Evolutionary conservation across 345 rosid species (phyloP).

Genomic region (Camelina neglecta): DNA sequence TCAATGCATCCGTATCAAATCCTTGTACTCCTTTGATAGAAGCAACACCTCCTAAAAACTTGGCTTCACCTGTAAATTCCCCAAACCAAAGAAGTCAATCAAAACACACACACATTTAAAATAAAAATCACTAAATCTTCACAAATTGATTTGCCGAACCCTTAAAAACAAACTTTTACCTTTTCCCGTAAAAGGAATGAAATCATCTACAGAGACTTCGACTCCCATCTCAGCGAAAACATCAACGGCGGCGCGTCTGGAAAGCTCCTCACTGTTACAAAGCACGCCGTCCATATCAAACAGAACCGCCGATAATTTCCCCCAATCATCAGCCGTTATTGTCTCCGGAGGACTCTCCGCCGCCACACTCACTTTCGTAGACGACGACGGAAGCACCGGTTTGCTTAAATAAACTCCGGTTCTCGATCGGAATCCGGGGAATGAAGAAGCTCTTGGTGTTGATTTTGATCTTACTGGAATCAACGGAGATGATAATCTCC

Average conservation of each 20-base stretch:
- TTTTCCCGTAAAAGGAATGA: conserved; percentile 89
- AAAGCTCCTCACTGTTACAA: conserved; percentile 83
- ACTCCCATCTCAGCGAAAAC: conserved; percentile 90
- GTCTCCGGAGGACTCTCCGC: conserved; percentile 42
- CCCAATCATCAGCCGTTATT: conserved; percentile 48
- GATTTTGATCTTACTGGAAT: conserved; percentile 20
- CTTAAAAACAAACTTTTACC: conserved; percentile 45
- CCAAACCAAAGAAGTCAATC: not conserved
- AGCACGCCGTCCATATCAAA: conserved; percentile 97
- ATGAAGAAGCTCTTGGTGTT: not conserved
- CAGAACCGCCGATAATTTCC: conserved; percentile 85
- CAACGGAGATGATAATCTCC: conserved; percentile 25
- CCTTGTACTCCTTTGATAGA: conserved; percentile 75
- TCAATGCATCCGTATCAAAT: conserved; percentile 68
- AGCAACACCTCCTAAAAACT: conserved; percentile 92
- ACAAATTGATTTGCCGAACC: not conserved
- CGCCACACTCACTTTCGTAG: conserved; percentile 29
- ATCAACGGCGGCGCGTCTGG: conserved; percentile 91
- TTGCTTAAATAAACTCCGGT: not conserved
- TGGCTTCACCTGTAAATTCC: conserved; percentile 72
- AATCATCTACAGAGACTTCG: conserved; percentile 77
- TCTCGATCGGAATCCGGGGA: conserved; percentile 4
- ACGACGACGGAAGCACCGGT: conserved; percentile 3
- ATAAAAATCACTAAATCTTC: not conserved
- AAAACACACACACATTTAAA: not conserved